Base-by-base conservation (phyloP, 345 rosid species). In the Pugionium cornutum region DNA sequence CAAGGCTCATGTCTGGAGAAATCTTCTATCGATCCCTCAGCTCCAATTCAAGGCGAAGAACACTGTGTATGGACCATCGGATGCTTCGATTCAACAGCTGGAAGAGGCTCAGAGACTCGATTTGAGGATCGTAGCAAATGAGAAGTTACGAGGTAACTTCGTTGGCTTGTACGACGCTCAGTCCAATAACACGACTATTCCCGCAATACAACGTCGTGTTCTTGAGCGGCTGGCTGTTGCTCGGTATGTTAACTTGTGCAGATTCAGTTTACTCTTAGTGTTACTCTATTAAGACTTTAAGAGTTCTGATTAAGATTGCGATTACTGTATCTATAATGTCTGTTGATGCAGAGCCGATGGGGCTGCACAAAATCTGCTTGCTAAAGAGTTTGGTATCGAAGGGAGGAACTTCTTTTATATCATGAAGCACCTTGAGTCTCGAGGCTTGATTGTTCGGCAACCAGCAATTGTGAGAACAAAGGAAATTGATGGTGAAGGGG, bases 391-490 rank as follows among this genome's bases (percentile, higher is more conserved):
- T 41, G 81, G 81, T 29, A 83, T 88, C 45, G 81, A 81, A 72
- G 92, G 86, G 75, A 90, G 82, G 47, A 77, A 88, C 73, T 81
- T 84, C 47, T 89, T 85, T 41, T 88, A 90, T 67, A 76, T 82
- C 11, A 44, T 88, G 71, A 85, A 68, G 75, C 86, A 79, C 4
- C 97, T 90, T 30, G 92, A 92, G 75, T 82, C 87, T 71, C 81
- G 83, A 63, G 86, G 89, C 40, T 64, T 94, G 62, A 82, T 90
- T 64, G 84, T 85, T 75, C 84, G 77, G 72, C 91, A 83, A 46
- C 86, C 85, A 7, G 99, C 90, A 9, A 74, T 83, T 55, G 83
- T 94, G 78, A 87, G 83, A 75, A 86, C 81, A 6, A 90, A 77
- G 68, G 92, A 90, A 66, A 69, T 83, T 64, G 74, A 73, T 37